These are phyloP conservation scores for Fusarium solani-melongenae DNA, from an alignment of 2,329 filamentous ascomycete species.

Conservation along the genomic window DNA sequence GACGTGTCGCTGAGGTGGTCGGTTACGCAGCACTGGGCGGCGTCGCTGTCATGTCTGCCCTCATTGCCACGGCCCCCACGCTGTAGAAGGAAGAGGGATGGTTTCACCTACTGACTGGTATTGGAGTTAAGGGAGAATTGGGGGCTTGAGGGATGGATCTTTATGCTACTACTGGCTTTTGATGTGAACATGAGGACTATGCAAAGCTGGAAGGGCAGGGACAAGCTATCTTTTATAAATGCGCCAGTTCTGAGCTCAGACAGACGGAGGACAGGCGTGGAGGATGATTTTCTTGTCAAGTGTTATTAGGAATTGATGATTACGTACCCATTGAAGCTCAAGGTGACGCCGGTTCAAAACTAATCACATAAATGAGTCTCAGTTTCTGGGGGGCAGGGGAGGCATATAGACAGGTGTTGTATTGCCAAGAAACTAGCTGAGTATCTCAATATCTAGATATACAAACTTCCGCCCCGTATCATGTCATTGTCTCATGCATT, in stretches of 20 bases:
- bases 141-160: constrained; percentile 1
- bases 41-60: constrained; percentile 52
- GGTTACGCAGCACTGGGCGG: constrained; percentile 52
- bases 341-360: background rate
- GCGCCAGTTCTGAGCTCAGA: background rate
- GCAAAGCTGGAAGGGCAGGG: background rate
- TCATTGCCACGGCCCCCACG: constrained; percentile 53
- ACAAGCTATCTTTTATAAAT: background rate
- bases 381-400: background rate
- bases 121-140: constrained; percentile 34
- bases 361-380: no score
- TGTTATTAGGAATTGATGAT: constrained; percentile 29
- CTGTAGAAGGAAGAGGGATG: constrained; percentile 10
- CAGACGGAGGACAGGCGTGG: background rate
- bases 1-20: constrained; percentile 49
- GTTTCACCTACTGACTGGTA: constrained; percentile 2
- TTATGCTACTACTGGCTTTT: constrained; percentile 1
- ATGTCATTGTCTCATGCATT: constrained; percentile 17
- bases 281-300: constrained; percentile 12
- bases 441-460: background rate
- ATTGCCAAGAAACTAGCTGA: background rate
- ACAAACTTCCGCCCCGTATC: constrained; percentile 6
- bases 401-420: background rate
- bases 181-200: background rate
- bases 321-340: background rate